Evolutionary conservation across 78 protist species (phyloP), one percentile per base, ranked within the genome.

Genomic region (Chrysochromulina parva): DNA sequence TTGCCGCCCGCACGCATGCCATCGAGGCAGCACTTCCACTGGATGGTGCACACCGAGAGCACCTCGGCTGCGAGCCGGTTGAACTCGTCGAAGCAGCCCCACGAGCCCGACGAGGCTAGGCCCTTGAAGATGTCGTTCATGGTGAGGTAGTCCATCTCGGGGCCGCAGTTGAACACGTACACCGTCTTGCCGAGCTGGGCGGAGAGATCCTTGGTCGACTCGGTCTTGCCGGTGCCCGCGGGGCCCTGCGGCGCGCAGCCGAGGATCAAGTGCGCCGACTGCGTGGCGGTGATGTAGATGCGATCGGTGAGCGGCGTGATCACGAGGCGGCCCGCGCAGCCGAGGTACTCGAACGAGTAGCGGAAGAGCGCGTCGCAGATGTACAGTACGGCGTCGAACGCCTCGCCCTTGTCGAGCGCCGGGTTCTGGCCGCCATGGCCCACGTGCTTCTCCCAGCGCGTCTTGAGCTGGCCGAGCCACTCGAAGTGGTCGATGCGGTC

Each of bases 181-280:
- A 74, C 65, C 20, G 67, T 38, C 65, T 28, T 58, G 48, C 92
- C 95, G 20, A 91, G 47, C 84, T 60, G 71, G 48, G 90, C 65
- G 9, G 91, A 93, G 52, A 96, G 84, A 50, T 90, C 94, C 90
- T 93, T 93, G 28, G 95, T 91, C 55, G 95, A 90, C 74, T 96
- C 97, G 24, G 97, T 96, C 87, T 96, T 95, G 50, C 97, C 97
- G 60, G 95, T 94, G 2, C 97, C 97, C 10, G 97, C 97, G 3
- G 97, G 97, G 52, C 97, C 97, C 19, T 85, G 74, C 1, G 95
- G 96, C 16, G 93, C 93, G 57, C 95, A 93, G 7, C 95, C 97
- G 76, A 90, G 88, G 38, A 59, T 7, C 80, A 92, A 71, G 20
- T 94, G 94, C 10, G 92, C 28, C 28, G 95, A 94, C n/a, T 91